Conservation (phyloP, 768 basidiomycete genomes). For the Xerocomellus chrysenteron region DNA sequence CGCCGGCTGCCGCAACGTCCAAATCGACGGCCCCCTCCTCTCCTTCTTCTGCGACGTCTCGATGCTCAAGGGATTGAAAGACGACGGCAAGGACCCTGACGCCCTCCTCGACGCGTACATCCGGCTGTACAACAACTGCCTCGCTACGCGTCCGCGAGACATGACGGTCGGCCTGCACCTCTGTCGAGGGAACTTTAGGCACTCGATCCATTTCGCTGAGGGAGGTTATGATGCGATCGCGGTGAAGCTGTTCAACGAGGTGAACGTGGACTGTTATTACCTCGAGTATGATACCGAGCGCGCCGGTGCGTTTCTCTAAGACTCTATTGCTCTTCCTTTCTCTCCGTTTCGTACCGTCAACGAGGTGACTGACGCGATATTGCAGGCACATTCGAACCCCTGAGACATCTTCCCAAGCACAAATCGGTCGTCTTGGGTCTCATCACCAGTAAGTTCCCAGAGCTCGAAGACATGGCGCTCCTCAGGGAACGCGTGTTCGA, state of each 20-base stretch:
- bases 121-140: conserved; percentile 38
- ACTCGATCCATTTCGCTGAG: conserved; percentile 42
- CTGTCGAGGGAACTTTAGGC: conserved; percentile 39
- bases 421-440: conserved; percentile 44
- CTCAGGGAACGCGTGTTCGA: conserved; percentile 41
- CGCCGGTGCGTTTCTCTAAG: conserved; percentile 33
- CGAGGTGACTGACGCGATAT: neutral
- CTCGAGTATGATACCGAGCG: conserved; percentile 50
- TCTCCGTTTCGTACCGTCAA: neutral
- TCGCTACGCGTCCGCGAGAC: conserved; percentile 38
- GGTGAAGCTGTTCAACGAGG: conserved; percentile 42
- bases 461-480: conserved; percentile 42
- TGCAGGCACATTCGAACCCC: conserved; percentile 32
- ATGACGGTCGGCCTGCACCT: conserved; percentile 44
- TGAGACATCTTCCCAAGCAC: conserved; percentile 32
- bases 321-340: neutral
- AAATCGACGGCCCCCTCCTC: conserved; percentile 48
- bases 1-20: conserved; percentile 43
- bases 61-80: conserved; percentile 56
- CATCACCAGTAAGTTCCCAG: conserved; percentile 43
- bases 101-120: conserved; percentile 63
- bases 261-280: conserved; percentile 45
- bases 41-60: conserved; percentile 66
- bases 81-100: conserved; percentile 58
- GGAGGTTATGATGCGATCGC: conserved; percentile 48